These are phyloP conservation scores for Kalaharituber pfeilii DNA, from an alignment of 2,329 filamentous ascomycete species.

Conservation along the genomic window DNA sequence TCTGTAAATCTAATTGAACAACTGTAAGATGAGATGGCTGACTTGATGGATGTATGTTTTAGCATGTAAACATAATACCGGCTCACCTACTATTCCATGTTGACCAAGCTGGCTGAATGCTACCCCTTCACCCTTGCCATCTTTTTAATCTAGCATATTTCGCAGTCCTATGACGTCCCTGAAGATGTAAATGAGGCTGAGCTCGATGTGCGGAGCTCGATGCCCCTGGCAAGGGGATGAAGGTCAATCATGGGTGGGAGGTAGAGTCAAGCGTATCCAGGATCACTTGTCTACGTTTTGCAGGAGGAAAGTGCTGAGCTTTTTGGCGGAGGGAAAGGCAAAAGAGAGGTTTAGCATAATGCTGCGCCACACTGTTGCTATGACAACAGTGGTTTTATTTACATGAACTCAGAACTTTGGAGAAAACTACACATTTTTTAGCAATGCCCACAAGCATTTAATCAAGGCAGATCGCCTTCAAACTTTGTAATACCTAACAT, in stretches of 20 bases:
- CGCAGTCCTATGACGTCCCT: conserved; percentile 78
- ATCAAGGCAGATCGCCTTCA: too few species aligned
- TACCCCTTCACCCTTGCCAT: background rate
- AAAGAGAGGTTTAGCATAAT: too few species aligned
- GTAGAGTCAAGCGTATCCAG: conserved; percentile 37
- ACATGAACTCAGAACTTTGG: too few species aligned
- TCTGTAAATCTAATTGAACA: conserved; percentile 52
- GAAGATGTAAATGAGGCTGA: conserved; percentile 96
- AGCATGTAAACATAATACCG: conserved; percentile 99
- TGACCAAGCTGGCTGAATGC: too few species aligned
- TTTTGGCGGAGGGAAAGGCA: conserved; percentile 61
- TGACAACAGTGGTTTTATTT: too few species aligned
- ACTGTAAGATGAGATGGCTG: conserved; percentile 97
- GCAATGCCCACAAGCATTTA: too few species aligned
- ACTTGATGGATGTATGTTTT: conserved; percentile 91
- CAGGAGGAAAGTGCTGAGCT: conserved; percentile 72
- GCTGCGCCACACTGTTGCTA: too few species aligned
- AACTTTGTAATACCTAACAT: too few species aligned
- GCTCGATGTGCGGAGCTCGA: conserved; percentile 93
- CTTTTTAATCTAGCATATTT: conserved; percentile 49
- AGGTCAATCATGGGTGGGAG: conserved; percentile 55
- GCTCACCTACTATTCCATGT: too few species aligned
- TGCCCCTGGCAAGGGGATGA: conserved; percentile 82
- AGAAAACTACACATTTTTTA: too few species aligned
- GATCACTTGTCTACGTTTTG: conserved; percentile 65